Base-by-base conservation (phyloP, 2,329 filamentous ascomycete species). In the Exophiala spinifera region DNA sequence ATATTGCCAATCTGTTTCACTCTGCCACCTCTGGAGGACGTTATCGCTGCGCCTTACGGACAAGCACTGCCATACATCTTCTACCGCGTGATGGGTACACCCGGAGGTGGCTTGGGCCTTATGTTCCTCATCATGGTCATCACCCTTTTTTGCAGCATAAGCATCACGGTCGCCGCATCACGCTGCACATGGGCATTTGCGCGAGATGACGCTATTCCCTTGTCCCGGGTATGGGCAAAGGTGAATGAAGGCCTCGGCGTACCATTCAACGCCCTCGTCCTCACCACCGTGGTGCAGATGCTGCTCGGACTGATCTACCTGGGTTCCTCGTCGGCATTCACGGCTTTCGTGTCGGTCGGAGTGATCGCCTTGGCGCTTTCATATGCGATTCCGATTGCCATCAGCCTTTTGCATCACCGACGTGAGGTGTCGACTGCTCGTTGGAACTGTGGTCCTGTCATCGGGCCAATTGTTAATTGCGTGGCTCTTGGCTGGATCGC, bases 161-260 rank as follows among this genome's bases (percentile, higher is more conserved):
- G 72, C 39, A 79, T 80, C 58, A 79, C 78, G 1, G 72, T 74
- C 1, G 78, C 78, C 0, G 78, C 79, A 1, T 77, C 75, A 0
- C 68, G 70, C 46, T 56, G 56, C 15, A 86, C 84, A 1, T 89
- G 87, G 65, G 85, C 85, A 11, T 89, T 89, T 68, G 84, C 86
- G n/a, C 81, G 86, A 33, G 86, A 89, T 64, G 85, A 83, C 62
- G 86, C 83, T 65, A 86, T 89, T 64, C 85, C 85, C 0, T 64
- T 82, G 4, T 83, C 80, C 5, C 70, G 70, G 0, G 74, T 78
- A 63, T 85, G 83, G 74, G 82, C 81, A 63, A 66, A 71, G 19
- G 83, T 88, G 46, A 84, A 88, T 69, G 61, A 64, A 1, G 64
- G 70, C 61, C 87, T 85, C 1, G 70, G 77, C 46, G 88, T 86